Conservation (phyloP, 2,329 filamentous ascomycete genomes). For the Lecanicillium sp. region DNA sequence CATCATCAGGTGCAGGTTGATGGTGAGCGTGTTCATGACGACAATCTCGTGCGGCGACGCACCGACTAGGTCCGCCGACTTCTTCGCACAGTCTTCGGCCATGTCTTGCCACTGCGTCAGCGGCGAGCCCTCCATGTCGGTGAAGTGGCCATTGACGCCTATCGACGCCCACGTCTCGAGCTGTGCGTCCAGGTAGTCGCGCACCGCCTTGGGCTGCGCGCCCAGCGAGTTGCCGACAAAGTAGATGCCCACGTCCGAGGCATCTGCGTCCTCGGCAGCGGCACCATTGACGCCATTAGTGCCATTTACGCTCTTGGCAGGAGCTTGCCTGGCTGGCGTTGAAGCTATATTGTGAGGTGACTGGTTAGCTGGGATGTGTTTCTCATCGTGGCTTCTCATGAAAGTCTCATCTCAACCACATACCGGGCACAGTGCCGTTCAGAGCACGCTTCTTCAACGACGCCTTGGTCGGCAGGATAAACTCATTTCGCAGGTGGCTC, state of each 20-base stretch:
- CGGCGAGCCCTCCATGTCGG: conserved; percentile 56
- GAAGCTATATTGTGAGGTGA: not conserved
- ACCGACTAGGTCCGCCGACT: conserved; percentile 68
- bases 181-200: conserved; percentile 60
- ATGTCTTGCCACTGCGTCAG: conserved; percentile 70
- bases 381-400: too few relatives aligned
- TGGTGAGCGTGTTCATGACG: conserved; percentile 81
- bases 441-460: conserved; percentile 61
- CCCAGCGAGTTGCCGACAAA: conserved; percentile 88
- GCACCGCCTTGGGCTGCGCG: conserved; percentile 65
- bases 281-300: conserved; percentile 16
- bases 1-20: conserved; percentile 75
- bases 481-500: conserved; percentile 57
- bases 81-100: conserved; percentile 63
- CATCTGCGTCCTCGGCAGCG: conserved; percentile 15
- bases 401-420: not conserved
- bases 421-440: conserved; percentile 34
- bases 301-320: conserved; percentile 9
- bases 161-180: conserved; percentile 78
- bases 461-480: conserved; percentile 66
- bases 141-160: conserved; percentile 80
- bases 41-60: conserved; percentile 67
- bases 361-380: too few relatives aligned
- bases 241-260: conserved; percentile 52
- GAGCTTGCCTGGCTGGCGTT: not conserved